phyloP scores from a whole-genome alignment of 176 grass and related monocot species.

The Chloris gayana region DNA sequence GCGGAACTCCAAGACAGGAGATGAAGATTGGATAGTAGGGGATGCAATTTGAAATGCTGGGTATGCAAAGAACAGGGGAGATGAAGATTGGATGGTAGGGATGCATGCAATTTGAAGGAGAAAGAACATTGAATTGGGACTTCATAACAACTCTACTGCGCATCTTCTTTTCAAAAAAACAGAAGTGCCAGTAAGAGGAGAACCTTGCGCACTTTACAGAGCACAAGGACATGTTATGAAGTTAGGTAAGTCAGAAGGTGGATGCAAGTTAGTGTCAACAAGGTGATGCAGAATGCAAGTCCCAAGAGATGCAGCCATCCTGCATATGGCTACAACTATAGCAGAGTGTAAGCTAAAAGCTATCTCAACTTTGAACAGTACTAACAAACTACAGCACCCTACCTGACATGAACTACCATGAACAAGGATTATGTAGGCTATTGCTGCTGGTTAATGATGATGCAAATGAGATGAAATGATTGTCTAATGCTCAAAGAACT shows the following conservation, averaged over 20 bases:
- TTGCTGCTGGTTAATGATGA: conserved; percentile 26
- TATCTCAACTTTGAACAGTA: conserved; percentile 29
- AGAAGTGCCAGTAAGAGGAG: conserved; percentile 57
- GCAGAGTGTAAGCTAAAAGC: conserved; percentile 14
- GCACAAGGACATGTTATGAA: conserved; percentile 42
- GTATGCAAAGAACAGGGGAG: conserved; percentile 32
- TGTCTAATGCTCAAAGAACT: conserved; percentile 33
- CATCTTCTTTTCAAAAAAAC: conserved; percentile 80
- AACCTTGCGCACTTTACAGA: conserved; percentile 45
- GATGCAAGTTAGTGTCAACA: conserved; percentile 20
- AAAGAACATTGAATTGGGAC: conserved; percentile 4
- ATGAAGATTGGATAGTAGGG: conserved; percentile 20
- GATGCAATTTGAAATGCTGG: conserved; percentile 24
- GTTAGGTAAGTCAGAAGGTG: conserved; percentile 21
- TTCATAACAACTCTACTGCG: conserved; percentile 41
- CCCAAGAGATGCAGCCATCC: conserved; percentile 43
- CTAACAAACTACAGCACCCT: conserved; percentile 25
- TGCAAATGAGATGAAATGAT: conserved; percentile 42
- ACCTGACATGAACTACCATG: conserved; percentile 35
- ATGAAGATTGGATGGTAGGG: too few relatives aligned
- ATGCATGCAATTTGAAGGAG: too few relatives aligned
- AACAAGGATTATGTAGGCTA: conserved; percentile 39
- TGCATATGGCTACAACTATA: conserved; percentile 34
- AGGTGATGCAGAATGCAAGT: conserved; percentile 36
- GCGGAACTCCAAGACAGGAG: conserved; percentile 22